These are phyloP conservation scores for Jimgerdemannia flammicorona DNA, from an alignment of 192 early-diverging fungal genomes.

Conservation along the genomic window DNA sequence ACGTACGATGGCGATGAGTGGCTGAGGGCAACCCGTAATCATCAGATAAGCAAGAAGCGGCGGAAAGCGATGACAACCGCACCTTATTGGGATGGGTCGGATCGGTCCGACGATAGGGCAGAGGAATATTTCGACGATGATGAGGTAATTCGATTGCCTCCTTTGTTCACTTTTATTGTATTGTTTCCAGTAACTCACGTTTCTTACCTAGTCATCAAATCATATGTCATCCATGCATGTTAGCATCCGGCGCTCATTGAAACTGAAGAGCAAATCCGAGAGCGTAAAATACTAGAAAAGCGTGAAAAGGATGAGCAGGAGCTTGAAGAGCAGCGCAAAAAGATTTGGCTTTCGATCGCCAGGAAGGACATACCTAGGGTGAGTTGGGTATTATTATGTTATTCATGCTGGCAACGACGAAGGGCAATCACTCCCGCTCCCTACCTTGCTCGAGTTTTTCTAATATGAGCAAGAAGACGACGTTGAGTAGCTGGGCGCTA, in stretches of 20 bases:
- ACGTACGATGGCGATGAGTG: constrained; percentile 1
- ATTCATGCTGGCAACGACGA: too few relatives aligned
- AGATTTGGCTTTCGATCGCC: constrained; percentile 30
- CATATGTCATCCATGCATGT: neutral
- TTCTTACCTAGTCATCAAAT: too few relatives aligned
- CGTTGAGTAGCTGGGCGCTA: too few relatives aligned
- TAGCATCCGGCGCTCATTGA: constrained; percentile 1
- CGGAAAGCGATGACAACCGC: neutral
- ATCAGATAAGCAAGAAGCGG: constrained; percentile 3
- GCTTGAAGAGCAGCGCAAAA: constrained; percentile 18
- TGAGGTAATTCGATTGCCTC: neutral
- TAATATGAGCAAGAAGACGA: too few relatives aligned
- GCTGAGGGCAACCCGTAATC: constrained; percentile 1
- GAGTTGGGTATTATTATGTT: neutral
- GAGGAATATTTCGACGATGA: neutral
- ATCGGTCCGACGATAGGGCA: neutral
- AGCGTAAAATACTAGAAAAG: constrained; percentile 12
- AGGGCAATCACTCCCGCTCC: too few relatives aligned
- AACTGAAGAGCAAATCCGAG: neutral
- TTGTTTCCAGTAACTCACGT: too few relatives aligned
- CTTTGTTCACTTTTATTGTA: too few relatives aligned
- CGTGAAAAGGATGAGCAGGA: constrained; percentile 17
- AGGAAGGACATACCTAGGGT: constrained; percentile 39
- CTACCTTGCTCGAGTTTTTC: too few relatives aligned
- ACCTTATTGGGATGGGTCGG: neutral